Base-by-base conservation (phyloP, 805 yeast species). In the Hanseniaspora jakobsenii region DNA sequence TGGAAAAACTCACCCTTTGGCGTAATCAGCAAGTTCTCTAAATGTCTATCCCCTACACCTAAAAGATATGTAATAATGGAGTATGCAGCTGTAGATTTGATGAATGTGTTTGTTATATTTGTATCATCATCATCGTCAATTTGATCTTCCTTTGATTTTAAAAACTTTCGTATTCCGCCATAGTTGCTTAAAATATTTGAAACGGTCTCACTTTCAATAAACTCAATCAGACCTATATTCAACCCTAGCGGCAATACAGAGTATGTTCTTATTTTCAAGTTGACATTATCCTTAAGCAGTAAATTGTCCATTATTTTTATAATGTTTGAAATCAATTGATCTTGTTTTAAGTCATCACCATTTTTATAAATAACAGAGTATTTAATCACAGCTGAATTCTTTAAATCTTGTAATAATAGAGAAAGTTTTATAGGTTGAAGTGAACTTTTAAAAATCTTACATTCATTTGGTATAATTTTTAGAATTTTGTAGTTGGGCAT, bases 1-100 rank as follows among this genome's bases (percentile, higher is more conserved):
- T 91, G 99, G 74, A 94, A 89, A 58, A 91, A 91, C 53, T 77
- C 83, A 2, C 93, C 79, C 71, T 89, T 81, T 50, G 77, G 85
- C 41, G 78, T 81, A 30, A 84, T 70, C 36, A 91, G 67, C 50
- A 91, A 64, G 55, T 91, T 91, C 56, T 91, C 99, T 50, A 91
- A 66, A 65, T 91, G 99, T 47, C 99, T 72, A 62, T 91, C 99
- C 13, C 99, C 99, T 7, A 91, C 96, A 5, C 98, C 99, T 12
- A 91, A 64, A 7, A 91, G 65, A 54, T 91, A 91, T 0, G 98
- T 91, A 19, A 91, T 82, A 1, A 91, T 97, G 66, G 96, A 91
- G 57, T 91, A 91, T 0, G 98, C 99, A 19, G 99, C 96, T 58
- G 96, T 85, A 2, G 95, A 84, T 51, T 87, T 75, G 6, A 91